Conservation (phyloP, 192 early-diverging fungal genomes). For the Geranomyces variabilis region DNA sequence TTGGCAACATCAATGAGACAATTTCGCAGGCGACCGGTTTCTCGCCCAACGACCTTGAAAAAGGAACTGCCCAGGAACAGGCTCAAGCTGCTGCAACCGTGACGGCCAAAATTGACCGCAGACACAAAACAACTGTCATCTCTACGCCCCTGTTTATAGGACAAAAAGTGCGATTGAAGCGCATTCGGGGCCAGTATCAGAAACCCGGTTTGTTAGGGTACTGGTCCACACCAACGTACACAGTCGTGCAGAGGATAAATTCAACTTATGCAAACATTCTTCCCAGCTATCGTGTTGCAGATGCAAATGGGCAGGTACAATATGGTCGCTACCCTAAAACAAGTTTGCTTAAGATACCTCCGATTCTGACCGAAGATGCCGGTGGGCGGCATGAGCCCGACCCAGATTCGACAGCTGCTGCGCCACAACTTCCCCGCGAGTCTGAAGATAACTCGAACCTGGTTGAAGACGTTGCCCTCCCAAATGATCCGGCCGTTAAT, state of each 20-base stretch:
- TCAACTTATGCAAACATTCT: constrained; percentile 11
- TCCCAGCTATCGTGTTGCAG: neutral
- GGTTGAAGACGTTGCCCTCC: constrained; percentile 3
- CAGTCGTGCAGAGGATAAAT: constrained; percentile 6
- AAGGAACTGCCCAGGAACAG: neutral
- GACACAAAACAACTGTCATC: neutral
- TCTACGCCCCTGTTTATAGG: constrained; percentile 14
- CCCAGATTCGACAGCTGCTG: too few relatives aligned
- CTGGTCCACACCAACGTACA: constrained; percentile 10
- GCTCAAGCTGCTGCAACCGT: neutral
- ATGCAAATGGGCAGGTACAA: neutral
- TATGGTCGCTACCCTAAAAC: too few relatives aligned
- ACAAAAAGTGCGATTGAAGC: constrained; percentile 7
- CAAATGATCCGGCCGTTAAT: neutral
- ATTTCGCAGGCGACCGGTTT: constrained; percentile 14
- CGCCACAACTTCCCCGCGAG: too few relatives aligned
- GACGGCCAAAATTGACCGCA: neutral
- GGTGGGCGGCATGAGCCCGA: too few relatives aligned
- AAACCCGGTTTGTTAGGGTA: constrained; percentile 17
- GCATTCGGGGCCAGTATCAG: constrained; percentile 1
- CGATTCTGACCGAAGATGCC: too few relatives aligned
- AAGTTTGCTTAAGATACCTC: too few relatives aligned
- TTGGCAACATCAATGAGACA: constrained; percentile 16
- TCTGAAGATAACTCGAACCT: too few relatives aligned
- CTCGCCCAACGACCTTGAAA: constrained; percentile 17